phyloP scores from a whole-genome alignment of 208 protist genomes.

The Borovskyia barvae region DNA sequence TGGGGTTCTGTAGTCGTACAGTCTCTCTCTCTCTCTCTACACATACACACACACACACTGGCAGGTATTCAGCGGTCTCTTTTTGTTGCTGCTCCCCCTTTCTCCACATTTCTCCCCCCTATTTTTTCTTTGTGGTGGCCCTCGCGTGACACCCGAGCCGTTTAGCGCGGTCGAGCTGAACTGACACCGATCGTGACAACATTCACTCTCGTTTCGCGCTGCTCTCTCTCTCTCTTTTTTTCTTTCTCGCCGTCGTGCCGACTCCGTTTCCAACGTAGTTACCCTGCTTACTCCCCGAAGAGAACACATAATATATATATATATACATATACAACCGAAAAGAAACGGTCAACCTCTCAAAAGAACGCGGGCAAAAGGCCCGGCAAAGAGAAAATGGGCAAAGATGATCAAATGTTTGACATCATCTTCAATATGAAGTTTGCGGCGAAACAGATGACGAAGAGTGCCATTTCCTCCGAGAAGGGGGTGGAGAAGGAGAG shows the following conservation, averaged over 20 bases:
- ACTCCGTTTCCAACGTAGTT: neutral
- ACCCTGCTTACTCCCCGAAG: neutral
- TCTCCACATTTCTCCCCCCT: no score
- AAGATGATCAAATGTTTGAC: slow-evolving; percentile 79
- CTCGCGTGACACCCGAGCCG: no score
- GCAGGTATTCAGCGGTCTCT: neutral
- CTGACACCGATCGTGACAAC: no score
- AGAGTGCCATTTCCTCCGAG: slow-evolving; percentile 81
- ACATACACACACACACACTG: slow-evolving; percentile 9
- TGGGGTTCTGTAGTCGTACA: no score
- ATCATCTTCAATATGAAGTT: slow-evolving; percentile 97
- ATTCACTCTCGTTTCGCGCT: neutral
- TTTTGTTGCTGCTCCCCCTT: no score
- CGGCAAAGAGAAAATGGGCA: slow-evolving; percentile 61
- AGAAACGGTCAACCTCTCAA: no score
- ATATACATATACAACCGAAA: neutral
- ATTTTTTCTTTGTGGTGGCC: no score
- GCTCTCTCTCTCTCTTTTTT: slow-evolving; percentile 1
- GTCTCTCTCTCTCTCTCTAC: neutral
- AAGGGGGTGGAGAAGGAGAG: slow-evolving; percentile 93
- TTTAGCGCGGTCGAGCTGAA: no score
- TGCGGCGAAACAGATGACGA: slow-evolving; percentile 93
- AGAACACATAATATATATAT: neutral
- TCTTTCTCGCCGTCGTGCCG: neutral
- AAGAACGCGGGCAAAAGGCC: slow-evolving; percentile 6